Base-by-base conservation (phyloP, 2,329 filamentous ascomycete species). In the Hymenoscyphus infarciens region DNA sequence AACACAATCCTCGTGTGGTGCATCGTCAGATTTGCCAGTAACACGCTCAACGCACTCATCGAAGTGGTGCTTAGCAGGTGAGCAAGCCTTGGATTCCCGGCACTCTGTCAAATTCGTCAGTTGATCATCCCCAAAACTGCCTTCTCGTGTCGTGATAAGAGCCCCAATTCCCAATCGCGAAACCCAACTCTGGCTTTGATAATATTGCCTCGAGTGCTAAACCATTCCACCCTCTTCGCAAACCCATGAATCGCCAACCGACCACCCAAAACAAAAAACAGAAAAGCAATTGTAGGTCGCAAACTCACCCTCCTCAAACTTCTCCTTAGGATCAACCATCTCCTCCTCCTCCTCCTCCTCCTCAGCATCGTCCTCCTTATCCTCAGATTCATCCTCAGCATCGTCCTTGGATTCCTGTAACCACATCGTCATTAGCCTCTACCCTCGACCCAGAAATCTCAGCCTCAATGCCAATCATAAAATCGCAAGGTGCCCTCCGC, bases 1-100 rank as follows among this genome's bases (percentile, higher is more conserved):
- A 71, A 98, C 92, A 75, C 95, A 99, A 82, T 98, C 93, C 85
- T 99, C 95, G 74, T 90, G 87, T 73, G 88, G 81, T 61, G 82
- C 88, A 79, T 84, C 83, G 72, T 89, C 87, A 4, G 89, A 85
- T 74, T 92, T 86, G 72, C 82, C 73, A 69, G 87, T 91, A 72
- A 99, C 95, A 74, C 95, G 92, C 86, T 97, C 93, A 72, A 94
- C 92, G 78, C 95, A 99, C 81, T 97, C 92, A 70, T 98, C 94
- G 78, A 90, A 98, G 85, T 99, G 95, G 84, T 98, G 94, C 87
- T 98, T 99, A 75, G 86, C 85, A 64, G 89, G 88, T 66, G 88
- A 83, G 81, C 95, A 99, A 79, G 90, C 82, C 78, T 89, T 84
- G 69, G 92, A 92, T 78, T 94, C 87, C 79, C 86, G 86, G 86